Evolutionary conservation across 2,329 filamentous ascomycete species (phyloP).

Genomic region (Botrytis porri): DNA sequence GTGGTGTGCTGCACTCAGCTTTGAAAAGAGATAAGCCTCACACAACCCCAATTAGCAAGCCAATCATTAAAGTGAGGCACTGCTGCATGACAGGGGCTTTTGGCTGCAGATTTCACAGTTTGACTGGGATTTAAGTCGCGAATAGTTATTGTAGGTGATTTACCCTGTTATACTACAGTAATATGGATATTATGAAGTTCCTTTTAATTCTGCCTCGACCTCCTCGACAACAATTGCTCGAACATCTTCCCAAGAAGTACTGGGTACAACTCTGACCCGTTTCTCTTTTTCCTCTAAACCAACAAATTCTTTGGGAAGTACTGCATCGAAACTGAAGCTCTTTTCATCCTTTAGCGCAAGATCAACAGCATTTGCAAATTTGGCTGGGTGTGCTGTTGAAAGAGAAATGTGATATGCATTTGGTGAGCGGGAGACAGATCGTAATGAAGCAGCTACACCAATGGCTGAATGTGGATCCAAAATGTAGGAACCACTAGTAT

Average conservation of each 20-base stretch:
- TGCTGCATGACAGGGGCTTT: not conserved
- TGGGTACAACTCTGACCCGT: slow-evolving; percentile 66
- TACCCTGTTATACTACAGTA: not conserved
- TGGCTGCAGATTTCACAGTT: not conserved
- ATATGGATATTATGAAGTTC: slow-evolving; percentile 24
- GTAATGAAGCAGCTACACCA: slow-evolving; percentile 71
- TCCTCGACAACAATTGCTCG: slow-evolving; percentile 71
- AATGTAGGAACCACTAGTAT: slow-evolving; percentile 58
- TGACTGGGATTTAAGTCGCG: not conserved
- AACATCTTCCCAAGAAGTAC: slow-evolving; percentile 62
- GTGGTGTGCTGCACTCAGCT: not conserved
- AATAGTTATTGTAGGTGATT: not conserved
- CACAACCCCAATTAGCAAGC: no score
- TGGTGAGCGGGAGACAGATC: slow-evolving; percentile 59
- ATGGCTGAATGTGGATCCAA: slow-evolving; percentile 93
- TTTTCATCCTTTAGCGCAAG: slow-evolving; percentile 67
- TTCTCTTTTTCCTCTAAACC: slow-evolving; percentile 75
- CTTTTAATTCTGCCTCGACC: slow-evolving; percentile 61
- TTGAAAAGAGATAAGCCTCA: not conserved
- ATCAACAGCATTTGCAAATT: slow-evolving; percentile 85
- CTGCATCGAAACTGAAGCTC: slow-evolving; percentile 74
- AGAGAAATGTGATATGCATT: slow-evolving; percentile 69
- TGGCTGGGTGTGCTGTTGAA: slow-evolving; percentile 92
- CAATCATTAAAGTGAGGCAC: not conserved
- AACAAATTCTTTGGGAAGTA: slow-evolving; percentile 78